These are phyloP conservation scores for Dactylellina cionopaga DNA, from an alignment of 2,329 filamentous ascomycete genomes.

Conservation along the genomic window DNA sequence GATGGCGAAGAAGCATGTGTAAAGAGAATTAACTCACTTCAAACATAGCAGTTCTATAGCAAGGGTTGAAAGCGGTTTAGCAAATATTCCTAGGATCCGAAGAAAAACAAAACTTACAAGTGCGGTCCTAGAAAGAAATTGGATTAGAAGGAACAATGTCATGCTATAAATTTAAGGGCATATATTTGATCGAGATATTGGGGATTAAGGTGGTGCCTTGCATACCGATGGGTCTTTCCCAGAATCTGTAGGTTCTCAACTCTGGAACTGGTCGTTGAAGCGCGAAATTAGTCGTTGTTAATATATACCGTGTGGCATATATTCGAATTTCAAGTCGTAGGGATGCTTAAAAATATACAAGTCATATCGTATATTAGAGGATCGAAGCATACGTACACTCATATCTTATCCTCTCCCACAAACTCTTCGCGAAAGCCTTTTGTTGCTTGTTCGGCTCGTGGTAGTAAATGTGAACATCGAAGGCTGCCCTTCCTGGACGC, in stretches of 20 bases:
- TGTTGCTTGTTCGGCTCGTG: conserved; percentile 64
- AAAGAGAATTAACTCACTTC: conserved; percentile 68
- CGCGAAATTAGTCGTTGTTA: no score
- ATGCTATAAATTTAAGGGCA: conserved; percentile 71
- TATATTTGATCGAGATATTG: not conserved
- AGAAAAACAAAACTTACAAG: conserved; percentile 20
- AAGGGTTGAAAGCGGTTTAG: not conserved
- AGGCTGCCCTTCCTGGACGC: conserved; percentile 72
- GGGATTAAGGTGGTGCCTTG: not conserved
- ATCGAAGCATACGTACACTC: conserved; percentile 13
- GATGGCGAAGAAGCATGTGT: not conserved
- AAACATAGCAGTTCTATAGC: conserved; percentile 76
- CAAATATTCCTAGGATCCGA: not conserved
- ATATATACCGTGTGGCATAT: no score
- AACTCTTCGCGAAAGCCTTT: conserved; percentile 36
- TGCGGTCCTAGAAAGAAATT: conserved; percentile 25
- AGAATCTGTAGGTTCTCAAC: conserved; percentile 80
- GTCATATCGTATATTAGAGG: no score
- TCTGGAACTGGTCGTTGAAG: conserved; percentile 75
- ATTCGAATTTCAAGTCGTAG: no score
- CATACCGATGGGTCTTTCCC: conserved; percentile 76
- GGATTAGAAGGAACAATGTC: not conserved
- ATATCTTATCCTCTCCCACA: conserved; percentile 41
- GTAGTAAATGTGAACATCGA: conserved; percentile 90
- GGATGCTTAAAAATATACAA: no score